Conservation (phyloP, 306 rosid species). For the Casuarina cunninghamiana region DNA sequence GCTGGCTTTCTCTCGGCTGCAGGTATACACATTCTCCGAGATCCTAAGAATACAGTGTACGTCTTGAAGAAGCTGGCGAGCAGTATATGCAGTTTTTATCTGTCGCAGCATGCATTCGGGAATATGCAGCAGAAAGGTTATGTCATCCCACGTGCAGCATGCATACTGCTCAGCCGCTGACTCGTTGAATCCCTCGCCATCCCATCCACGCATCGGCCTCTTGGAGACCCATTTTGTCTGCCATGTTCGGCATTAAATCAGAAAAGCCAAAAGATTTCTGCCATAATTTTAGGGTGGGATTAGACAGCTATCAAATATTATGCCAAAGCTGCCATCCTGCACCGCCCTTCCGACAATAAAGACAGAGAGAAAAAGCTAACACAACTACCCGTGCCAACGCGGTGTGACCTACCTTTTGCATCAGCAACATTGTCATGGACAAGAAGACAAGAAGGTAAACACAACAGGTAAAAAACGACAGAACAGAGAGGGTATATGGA, state of each 20-base stretch:
- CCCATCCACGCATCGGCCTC: constrained; percentile 9
- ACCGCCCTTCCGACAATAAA: too few species aligned
- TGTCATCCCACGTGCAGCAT: constrained; percentile 30
- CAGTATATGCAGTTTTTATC: neutral
- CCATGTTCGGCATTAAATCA: constrained; percentile 34
- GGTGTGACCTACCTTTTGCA: constrained; percentile 6
- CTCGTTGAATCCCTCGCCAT: constrained; percentile 4
- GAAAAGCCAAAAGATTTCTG: constrained; percentile 26
- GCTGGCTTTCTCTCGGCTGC: too few species aligned
- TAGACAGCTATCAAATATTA: constrained; percentile 25
- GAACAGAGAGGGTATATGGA: too few species aligned
- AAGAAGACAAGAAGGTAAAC: neutral
- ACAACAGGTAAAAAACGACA: too few species aligned
- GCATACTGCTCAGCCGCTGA: constrained; percentile 10
- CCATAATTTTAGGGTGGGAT: constrained; percentile 38
- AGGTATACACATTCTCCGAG: too few species aligned
- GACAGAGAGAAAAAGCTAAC: constrained; percentile 3
- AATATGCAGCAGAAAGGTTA: neutral
- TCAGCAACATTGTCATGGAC: constrained; percentile 7
- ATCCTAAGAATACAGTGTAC: too few species aligned
- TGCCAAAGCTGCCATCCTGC: too few species aligned
- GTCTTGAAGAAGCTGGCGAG: neutral
- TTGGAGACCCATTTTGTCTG: constrained; percentile 36
- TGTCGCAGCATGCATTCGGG: neutral
- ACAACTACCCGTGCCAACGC: neutral